Conservation (phyloP, 2,329 filamentous ascomycete genomes). For the Rutstroemia sydowiana region DNA sequence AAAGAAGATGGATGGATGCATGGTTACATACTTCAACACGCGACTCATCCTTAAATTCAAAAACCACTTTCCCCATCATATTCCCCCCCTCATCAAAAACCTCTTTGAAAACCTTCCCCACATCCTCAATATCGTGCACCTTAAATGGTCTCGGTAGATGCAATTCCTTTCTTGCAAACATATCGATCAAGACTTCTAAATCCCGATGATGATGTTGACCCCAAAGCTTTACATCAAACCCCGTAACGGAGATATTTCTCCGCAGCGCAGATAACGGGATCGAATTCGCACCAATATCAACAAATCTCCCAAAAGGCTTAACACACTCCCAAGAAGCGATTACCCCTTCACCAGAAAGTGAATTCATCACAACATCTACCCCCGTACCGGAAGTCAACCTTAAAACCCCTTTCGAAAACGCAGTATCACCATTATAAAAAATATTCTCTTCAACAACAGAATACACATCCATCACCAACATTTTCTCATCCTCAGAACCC, state of each 20-base stretch:
- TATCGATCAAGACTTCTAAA: conserved; percentile 15
- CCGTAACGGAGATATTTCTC: background rate
- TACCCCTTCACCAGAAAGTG: background rate
- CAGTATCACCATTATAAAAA: background rate
- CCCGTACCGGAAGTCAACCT: background rate
- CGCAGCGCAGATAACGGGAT: background rate
- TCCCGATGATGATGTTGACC: conserved; percentile 16
- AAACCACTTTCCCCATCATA: conserved; percentile 14
- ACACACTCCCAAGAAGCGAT: background rate
- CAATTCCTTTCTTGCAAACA: conserved; percentile 1
- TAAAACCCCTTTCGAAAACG: background rate
- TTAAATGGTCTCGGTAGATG: background rate
- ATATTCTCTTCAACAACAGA: background rate
- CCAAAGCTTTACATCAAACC: conserved; percentile 14
- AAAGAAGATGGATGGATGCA: no score
- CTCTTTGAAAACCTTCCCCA: conserved; percentile 14
- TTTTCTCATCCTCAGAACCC: conserved; percentile 22
- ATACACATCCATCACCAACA: conserved; percentile 15
- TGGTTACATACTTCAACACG: conserved; percentile 23
- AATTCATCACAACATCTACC: background rate
- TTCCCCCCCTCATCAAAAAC: conserved; percentile 12
- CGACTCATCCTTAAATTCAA: background rate
- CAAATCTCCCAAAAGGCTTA: background rate
- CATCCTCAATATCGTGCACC: conserved; percentile 10
- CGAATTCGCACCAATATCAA: background rate